Base-by-base conservation (phyloP, 441 rosid species). In the Bruguiera hainesii region DNA sequence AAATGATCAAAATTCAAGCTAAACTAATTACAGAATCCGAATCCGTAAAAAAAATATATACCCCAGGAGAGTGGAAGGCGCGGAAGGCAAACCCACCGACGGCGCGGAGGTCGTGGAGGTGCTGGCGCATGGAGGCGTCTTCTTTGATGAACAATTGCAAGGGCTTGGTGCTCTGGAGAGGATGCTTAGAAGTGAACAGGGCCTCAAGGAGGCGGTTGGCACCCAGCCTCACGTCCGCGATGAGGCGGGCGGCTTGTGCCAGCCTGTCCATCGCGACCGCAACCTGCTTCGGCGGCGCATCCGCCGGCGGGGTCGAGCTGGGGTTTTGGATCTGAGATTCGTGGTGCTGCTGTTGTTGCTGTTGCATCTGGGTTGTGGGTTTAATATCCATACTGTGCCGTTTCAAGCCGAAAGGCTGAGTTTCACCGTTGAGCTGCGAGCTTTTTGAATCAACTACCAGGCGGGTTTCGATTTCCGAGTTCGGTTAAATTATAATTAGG, bases 221-320 rank as follows among this genome's bases (percentile, higher is more conserved):
- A 7, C 97, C 99, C 29, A 95, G 81, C 59, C 98, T 83, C 2
- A 95, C 81, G 65, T 95, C 98, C 9, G 97, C 96, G 64, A 95
- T 90, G 78, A 81, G 87, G 61, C 98, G 84, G 6, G 87, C 90
- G 3, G 99, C 99, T 75, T 90, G 97, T 16, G 83, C 80, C 9
- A 94, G 88, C 67, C 99, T 85, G 60, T 94, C 99, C 97, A 94
- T 86, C 23, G 99, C 98, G 73, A 84, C 65, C 7, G 98, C 97
- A 60, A 94, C 99, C 84, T 91, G 97, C 80, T 89, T 91, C 30
- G 99, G 98, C 23, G 98, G 99, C 50, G 99, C 99, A 75, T 91
- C 93, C 21, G 73, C 82, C 26, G 72, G 23, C 19, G 77, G 39
- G 21, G 72, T 71, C 18, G 76, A 63, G n/a, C 48, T 69, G 10